Conservation (phyloP, 495 filamentous ascomycete genomes). For the Penicillium taxi region DNA sequence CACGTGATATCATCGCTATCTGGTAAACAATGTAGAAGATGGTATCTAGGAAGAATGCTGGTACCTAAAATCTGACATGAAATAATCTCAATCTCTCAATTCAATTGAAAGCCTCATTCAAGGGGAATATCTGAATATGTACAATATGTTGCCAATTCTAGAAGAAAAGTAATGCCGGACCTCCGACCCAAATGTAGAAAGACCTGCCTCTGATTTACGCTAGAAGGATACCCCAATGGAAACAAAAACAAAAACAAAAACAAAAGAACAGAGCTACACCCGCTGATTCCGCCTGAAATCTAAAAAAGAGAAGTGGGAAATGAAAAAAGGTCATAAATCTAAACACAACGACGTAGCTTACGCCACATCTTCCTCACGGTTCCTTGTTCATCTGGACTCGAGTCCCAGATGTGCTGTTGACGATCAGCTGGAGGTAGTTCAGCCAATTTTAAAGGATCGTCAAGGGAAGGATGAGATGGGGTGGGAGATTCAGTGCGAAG, state of each 20-base stretch:
- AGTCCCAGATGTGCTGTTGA: slow-evolving; percentile 38
- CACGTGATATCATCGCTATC: no score
- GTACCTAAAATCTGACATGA: no score
- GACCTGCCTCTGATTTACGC: no score
- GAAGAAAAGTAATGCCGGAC: no score
- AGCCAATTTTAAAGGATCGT: slow-evolving; percentile 48
- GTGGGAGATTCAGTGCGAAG: slow-evolving; percentile 58
- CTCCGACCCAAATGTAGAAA: no score
- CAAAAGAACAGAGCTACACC: neutral
- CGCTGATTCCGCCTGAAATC: neutral
- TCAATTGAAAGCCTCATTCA: no score
- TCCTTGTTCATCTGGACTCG: slow-evolving; percentile 35
- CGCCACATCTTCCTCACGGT: slow-evolving; percentile 51
- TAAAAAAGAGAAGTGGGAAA: slow-evolving; percentile 1
- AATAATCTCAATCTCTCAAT: no score
- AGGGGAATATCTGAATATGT: no score
- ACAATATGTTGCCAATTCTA: no score
- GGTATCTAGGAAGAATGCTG: no score
- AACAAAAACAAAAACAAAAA: neutral
- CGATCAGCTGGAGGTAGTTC: slow-evolving; percentile 43
- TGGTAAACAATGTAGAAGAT: no score
- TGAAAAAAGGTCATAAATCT: slow-evolving; percentile 7
- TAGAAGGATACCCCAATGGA: no score
- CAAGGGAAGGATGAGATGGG: slow-evolving; percentile 46
- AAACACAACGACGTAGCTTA: slow-evolving; percentile 30